Conservation (phyloP, 2,329 filamentous ascomycete genomes). For the Daldinia sp. region DNA sequence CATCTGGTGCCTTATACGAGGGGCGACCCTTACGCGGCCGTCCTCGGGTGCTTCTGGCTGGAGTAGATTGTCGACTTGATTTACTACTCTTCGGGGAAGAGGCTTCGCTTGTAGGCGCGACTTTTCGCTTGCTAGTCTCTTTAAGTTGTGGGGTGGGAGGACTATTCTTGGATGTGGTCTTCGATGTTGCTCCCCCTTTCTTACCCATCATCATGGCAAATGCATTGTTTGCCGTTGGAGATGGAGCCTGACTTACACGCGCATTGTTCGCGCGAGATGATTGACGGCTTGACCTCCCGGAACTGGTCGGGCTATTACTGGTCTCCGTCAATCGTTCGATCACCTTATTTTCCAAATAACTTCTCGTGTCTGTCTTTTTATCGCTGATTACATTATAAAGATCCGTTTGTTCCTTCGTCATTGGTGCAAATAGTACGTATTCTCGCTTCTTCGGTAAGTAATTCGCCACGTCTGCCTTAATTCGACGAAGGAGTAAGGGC, state of each 20-base stretch:
- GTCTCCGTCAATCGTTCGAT: constrained; percentile 67
- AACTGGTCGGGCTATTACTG: constrained; percentile 54
- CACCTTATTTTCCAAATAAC: constrained; percentile 84
- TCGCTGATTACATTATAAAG: constrained; percentile 75
- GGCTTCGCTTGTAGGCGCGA: constrained; percentile 44
- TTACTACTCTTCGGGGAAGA: constrained; percentile 72
- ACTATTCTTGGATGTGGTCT: constrained; percentile 32
- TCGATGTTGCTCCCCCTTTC: constrained; percentile 39
- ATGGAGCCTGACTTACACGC: constrained; percentile 32
- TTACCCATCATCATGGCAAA: constrained; percentile 65
- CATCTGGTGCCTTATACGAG: constrained; percentile 64
- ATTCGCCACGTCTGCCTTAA: constrained; percentile 93
- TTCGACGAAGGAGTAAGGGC: constrained; percentile 83
- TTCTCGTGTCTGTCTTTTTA: constrained; percentile 67
- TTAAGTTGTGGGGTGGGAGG: constrained; percentile 30
- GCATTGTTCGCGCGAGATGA: constrained; percentile 53
- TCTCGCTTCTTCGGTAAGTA: constrained; percentile 95
- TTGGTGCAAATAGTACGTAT: constrained; percentile 92
- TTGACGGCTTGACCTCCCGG: constrained; percentile 46
- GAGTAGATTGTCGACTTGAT: constrained; percentile 78
- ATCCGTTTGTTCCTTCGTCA: constrained; percentile 90
- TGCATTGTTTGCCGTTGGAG: constrained; percentile 51
- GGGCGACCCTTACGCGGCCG: constrained; percentile 59
- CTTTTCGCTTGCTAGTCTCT: constrained; percentile 50
- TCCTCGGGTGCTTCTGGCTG: constrained; percentile 58